phyloP scores from a whole-genome alignment of 2,329 filamentous ascomycete species.

The Fusarium coicis region DNA sequence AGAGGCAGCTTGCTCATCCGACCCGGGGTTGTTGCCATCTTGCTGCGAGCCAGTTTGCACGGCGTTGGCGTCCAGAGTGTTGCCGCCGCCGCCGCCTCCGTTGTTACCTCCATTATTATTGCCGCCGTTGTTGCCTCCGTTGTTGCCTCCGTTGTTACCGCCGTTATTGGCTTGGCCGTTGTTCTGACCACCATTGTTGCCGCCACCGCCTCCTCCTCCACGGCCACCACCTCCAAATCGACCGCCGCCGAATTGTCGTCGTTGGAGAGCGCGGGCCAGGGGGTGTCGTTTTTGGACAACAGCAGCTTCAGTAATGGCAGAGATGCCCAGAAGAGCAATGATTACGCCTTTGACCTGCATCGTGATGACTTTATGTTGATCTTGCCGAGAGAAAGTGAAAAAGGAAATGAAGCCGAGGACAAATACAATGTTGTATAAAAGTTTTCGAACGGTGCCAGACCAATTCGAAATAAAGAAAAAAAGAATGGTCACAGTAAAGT shows the following conservation, averaged over 20 bases:
- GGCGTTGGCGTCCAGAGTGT: constrained; percentile 54
- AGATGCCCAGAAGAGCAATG: constrained; percentile 61
- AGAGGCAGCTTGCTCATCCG: constrained; percentile 63
- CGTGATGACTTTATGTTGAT: constrained; percentile 43
- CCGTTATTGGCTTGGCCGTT: constrained; percentile 33
- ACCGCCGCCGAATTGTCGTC: constrained; percentile 53
- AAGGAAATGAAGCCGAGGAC: constrained; percentile 18
- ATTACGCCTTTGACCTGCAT: constrained; percentile 65
- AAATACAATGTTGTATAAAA: constrained; percentile 29
- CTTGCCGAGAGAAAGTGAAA: constrained; percentile 37
- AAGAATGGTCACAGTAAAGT: constrained; percentile 56
- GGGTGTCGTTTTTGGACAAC: constrained; percentile 53
- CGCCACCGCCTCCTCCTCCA: constrained; percentile 37
- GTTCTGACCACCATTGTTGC: constrained; percentile 42
- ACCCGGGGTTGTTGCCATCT: constrained; percentile 58
- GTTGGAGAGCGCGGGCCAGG: constrained; percentile 51
- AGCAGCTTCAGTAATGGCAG: constrained; percentile 59
- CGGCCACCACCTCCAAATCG: constrained; percentile 29
- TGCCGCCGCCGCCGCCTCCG: constrained; percentile 33
- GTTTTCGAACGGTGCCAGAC: constrained; percentile 60
- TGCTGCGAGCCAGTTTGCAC: constrained; percentile 62
- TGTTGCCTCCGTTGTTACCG: constrained; percentile 5
- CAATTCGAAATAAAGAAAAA: constrained; percentile 55
- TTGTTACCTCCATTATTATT: constrained; percentile 44
- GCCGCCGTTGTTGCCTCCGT: constrained; percentile 27